Evolutionary conservation across 352 stramenopile genomes (phyloP).

Genomic region (Poterioochromonas sp.): DNA sequence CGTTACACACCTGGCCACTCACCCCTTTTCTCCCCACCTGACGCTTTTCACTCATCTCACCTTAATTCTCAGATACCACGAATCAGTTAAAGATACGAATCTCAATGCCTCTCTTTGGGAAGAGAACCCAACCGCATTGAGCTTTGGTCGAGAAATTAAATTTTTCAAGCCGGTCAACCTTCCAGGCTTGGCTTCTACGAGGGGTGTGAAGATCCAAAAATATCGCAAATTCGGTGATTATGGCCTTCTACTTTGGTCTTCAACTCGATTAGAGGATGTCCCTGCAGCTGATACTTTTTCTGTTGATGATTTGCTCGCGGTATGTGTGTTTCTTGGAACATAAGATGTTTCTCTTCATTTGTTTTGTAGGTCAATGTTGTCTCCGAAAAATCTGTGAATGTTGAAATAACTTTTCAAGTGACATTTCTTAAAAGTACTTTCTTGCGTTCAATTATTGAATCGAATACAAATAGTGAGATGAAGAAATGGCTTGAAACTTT

Average conservation of each 20-base stretch:
- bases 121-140: not conserved
- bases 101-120: not conserved
- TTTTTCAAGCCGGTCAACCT: slow-evolving; percentile 31
- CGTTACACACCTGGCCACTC: no score
- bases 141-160: not conserved
- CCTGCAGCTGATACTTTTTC: slow-evolving; percentile 24
- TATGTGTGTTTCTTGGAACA: not conserved
- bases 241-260: slow-evolving; percentile 2
- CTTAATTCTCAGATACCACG: slow-evolving; percentile 16
- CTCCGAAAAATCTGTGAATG: not conserved
- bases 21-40: no score
- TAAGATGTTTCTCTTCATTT: not conserved
- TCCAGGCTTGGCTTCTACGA: slow-evolving; percentile 9
- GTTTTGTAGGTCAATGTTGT: not conserved
- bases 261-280: slow-evolving; percentile 28
- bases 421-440: slow-evolving; percentile 5
- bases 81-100: slow-evolving; percentile 16
- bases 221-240: slow-evolving; percentile 13
- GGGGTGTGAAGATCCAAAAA: slow-evolving; percentile 22
- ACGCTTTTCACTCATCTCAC: no score
- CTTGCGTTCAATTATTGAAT: not conserved
- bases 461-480: not conserved
- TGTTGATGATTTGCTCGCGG: slow-evolving; percentile 20
- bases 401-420: slow-evolving; percentile 10
- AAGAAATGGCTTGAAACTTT: slow-evolving; percentile 19